Evolutionary conservation across 2,329 filamentous ascomycete genomes (phyloP).

Genomic region (Neoscytalidium dimidiatum): DNA sequence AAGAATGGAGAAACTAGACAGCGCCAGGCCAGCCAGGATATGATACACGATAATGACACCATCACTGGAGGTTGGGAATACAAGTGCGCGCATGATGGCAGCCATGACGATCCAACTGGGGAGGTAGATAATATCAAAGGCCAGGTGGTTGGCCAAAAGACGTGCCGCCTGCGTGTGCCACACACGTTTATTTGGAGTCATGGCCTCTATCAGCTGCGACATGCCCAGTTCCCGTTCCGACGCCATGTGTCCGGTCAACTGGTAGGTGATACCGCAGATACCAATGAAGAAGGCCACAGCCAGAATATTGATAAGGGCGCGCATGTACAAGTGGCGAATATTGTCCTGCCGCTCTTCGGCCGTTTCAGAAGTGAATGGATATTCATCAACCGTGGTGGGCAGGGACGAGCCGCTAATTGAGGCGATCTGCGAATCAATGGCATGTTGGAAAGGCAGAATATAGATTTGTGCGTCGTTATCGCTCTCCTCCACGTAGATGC

Average conservation of each 20-base stretch:
- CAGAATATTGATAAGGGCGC: constrained; percentile 72
- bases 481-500: constrained; percentile 64
- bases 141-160: constrained; percentile 76
- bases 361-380: constrained; percentile 74
- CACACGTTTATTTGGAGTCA: constrained; percentile 75
- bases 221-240: constrained; percentile 85
- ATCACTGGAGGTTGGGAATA: constrained; percentile 46
- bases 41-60: constrained; percentile 61
- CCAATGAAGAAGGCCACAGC: constrained; percentile 78
- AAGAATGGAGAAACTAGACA: constrained; percentile 79
- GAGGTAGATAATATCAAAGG: constrained; percentile 77
- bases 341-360: constrained; percentile 64
- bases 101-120: constrained; percentile 82
- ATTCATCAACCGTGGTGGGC: constrained; percentile 57
- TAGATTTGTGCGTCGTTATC: constrained; percentile 79
- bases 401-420: constrained; percentile 49
- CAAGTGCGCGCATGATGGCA: constrained; percentile 65
- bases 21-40: constrained; percentile 71
- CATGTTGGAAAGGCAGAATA: constrained; percentile 74
- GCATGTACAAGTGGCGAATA: constrained; percentile 72
- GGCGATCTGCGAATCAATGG: constrained; percentile 74
- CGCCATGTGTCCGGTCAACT: constrained; percentile 82
- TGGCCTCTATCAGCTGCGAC: constrained; percentile 84
- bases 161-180: constrained; percentile 80
- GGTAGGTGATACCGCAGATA: constrained; percentile 80